phyloP scores from a whole-genome alignment of 2,329 filamentous ascomycete genomes.

The Colletotrichum liaoningense region DNA sequence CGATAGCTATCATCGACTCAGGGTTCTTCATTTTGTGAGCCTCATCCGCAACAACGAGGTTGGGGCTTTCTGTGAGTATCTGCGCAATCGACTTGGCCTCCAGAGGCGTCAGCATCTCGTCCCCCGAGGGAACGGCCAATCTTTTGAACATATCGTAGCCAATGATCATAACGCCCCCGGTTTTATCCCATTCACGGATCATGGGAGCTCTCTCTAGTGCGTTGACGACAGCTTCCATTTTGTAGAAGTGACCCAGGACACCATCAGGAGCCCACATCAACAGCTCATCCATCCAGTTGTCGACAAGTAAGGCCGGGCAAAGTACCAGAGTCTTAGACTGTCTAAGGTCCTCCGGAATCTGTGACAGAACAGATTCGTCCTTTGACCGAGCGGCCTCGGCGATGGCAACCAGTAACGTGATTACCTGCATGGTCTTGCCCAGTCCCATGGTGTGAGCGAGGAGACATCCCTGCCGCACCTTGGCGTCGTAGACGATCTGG shows the following conservation, averaged over 20 bases:
- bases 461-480: conserved; percentile 77
- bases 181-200: conserved; percentile 69
- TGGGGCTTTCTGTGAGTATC: conserved; percentile 70
- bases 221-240: conserved; percentile 59
- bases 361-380: conserved; percentile 66
- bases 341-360: conserved; percentile 76
- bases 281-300: conserved; percentile 88
- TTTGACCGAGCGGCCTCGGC: conserved; percentile 71
- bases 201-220: conserved; percentile 52
- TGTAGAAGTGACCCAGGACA: conserved; percentile 66
- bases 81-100: conserved; percentile 40
- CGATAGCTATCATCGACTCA: conserved; percentile 60
- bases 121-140: conserved; percentile 42
- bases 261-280: conserved; percentile 72
- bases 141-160: conserved; percentile 77
- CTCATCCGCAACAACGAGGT: conserved; percentile 86
- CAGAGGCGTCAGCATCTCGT: conserved; percentile 41
- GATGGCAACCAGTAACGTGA: conserved; percentile 83
- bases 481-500: conserved; percentile 73
- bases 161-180: conserved; percentile 80
- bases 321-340: conserved; percentile 76
- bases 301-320: conserved; percentile 78
- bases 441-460: conserved; percentile 92
- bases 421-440: conserved; percentile 92
- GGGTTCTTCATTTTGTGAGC: conserved; percentile 83